Conservation (phyloP, 495 filamentous ascomycete genomes). For the Neohortaea acidophila region DNA sequence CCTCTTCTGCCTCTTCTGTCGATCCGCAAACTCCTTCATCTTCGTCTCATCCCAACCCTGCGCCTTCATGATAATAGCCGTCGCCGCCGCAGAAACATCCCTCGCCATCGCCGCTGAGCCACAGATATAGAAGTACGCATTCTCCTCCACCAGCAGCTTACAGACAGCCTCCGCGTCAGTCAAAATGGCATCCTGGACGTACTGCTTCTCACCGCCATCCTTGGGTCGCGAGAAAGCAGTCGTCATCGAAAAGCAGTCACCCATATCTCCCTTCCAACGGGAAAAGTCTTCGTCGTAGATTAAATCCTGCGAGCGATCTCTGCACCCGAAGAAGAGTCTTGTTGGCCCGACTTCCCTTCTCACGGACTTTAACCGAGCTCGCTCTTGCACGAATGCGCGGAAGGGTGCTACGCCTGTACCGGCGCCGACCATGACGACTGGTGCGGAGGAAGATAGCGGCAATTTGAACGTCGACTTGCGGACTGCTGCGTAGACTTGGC, state of each 20-base stretch:
- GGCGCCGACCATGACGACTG: slow-evolving; percentile 33
- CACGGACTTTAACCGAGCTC: slow-evolving; percentile 13
- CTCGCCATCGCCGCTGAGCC: slow-evolving; percentile 36
- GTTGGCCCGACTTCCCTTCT: slow-evolving; percentile 18
- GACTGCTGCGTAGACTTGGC: slow-evolving; percentile 29
- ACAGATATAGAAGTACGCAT: slow-evolving; percentile 16
- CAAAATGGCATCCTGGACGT: slow-evolving; percentile 21
- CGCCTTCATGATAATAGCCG: slow-evolving; percentile 18
- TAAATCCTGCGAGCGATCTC: slow-evolving; percentile 9
- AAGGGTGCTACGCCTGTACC: slow-evolving; percentile 25
- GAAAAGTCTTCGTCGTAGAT: slow-evolving; percentile 17
- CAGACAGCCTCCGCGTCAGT: slow-evolving; percentile 11
- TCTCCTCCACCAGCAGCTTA: slow-evolving; percentile 13
- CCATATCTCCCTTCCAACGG: slow-evolving; percentile 15
- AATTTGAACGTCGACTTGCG: slow-evolving; percentile 47
- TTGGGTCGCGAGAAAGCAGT: slow-evolving; percentile 21
- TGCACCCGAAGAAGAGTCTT: slow-evolving; percentile 22
- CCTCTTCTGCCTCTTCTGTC: slow-evolving; percentile 32
- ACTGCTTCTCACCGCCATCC: slow-evolving; percentile 11
- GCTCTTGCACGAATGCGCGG: slow-evolving; percentile 25
- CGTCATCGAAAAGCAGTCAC: slow-evolving; percentile 17
- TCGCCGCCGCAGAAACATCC: slow-evolving; percentile 33
- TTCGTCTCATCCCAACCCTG: slow-evolving; percentile 28
- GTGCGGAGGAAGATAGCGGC: slow-evolving; percentile 41
- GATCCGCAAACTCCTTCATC: slow-evolving; percentile 30